These are phyloP conservation scores for Gracilaria vermiculophylla DNA, from an alignment of 23 red algal genomes.

Conservation along the genomic window DNA sequence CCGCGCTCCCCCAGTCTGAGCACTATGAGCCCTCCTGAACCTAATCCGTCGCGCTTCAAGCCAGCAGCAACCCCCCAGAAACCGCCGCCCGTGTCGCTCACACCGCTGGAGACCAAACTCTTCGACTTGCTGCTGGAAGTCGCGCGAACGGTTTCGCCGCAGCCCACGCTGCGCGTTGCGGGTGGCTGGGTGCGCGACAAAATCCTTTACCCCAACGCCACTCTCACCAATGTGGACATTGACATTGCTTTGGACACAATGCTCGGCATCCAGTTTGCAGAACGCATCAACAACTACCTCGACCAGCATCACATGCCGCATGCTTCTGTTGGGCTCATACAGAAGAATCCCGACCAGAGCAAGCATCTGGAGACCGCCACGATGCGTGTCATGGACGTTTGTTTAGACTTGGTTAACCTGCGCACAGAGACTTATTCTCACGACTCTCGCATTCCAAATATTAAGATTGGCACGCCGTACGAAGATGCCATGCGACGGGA, in stretches of 20 bases:
- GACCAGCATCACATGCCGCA: slow-evolving; percentile 25
- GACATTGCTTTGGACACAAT: slow-evolving; percentile 93
- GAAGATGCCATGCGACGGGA: slow-evolving; percentile 94
- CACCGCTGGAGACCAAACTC: slow-evolving; percentile 27
- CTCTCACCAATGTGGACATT: slow-evolving; percentile 71
- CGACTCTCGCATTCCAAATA: slow-evolving; percentile 75
- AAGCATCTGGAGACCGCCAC: slow-evolving; percentile 97
- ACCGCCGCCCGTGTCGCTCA: slow-evolving; percentile 16
- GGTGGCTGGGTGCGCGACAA: slow-evolving; percentile 99
- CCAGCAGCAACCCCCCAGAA: not conserved
- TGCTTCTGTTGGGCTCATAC: slow-evolving; percentile 75
- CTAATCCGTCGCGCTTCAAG: not conserved
- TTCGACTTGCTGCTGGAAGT: slow-evolving; percentile 58
- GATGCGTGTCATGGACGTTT: slow-evolving; percentile 77
- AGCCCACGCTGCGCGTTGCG: slow-evolving; percentile 85
- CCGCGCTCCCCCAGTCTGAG: slow-evolving; percentile 17
- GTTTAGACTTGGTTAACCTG: slow-evolving; percentile 90
- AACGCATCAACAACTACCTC: slow-evolving; percentile 64
- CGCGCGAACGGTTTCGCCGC: not conserved
- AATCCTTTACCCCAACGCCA: slow-evolving; percentile 31
- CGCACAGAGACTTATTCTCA: slow-evolving; percentile 93
- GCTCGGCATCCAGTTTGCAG: slow-evolving; percentile 86
- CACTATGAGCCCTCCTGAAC: slow-evolving; percentile 16
- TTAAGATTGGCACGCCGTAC: slow-evolving; percentile 75
- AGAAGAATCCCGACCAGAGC: slow-evolving; percentile 84